A percentile compares a stretch with the other conserved stretches of the same genome.
phyloP scores from a whole-genome alignment of 257 asterid species.

The Fraxinus quadrangulata region DNA sequence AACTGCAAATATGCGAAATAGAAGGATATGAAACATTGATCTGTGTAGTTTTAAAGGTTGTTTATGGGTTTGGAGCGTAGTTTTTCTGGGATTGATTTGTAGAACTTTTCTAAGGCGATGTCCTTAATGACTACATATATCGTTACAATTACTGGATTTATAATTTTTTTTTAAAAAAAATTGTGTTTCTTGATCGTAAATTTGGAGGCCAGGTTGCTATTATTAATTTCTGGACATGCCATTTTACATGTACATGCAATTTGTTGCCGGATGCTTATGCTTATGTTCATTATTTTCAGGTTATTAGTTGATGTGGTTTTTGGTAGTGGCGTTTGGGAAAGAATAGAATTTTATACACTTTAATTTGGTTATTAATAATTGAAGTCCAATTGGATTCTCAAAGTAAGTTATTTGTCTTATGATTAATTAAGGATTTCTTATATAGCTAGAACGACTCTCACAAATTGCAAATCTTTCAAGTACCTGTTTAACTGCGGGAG shows the following conservation, averaged over 20 bases:
- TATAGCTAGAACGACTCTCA: no score
- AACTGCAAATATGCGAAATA: no score
- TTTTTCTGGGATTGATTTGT: conserved; percentile 1
- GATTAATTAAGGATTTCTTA: no score
- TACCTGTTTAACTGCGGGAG: background rate
- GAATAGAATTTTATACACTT: background rate
- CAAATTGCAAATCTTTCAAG: background rate
- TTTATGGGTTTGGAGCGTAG: background rate
- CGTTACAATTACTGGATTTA: background rate
- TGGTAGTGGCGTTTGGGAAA: background rate
- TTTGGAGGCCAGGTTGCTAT: background rate
- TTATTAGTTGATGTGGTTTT: background rate
- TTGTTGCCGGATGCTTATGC: background rate
- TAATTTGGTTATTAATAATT: background rate
- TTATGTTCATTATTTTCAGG: background rate
- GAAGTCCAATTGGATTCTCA: background rate
- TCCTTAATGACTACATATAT: background rate
- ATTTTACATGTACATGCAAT: background rate
- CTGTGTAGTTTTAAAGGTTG: background rate
- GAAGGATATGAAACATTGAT: background rate
- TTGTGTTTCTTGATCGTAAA: background rate
- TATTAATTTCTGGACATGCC: background rate
- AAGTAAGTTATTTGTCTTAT: no score
- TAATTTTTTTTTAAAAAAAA: no score
- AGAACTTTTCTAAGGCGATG: background rate